Base-by-base conservation (phyloP, 306 rosid species). In the Sicyos edulis region DNA sequence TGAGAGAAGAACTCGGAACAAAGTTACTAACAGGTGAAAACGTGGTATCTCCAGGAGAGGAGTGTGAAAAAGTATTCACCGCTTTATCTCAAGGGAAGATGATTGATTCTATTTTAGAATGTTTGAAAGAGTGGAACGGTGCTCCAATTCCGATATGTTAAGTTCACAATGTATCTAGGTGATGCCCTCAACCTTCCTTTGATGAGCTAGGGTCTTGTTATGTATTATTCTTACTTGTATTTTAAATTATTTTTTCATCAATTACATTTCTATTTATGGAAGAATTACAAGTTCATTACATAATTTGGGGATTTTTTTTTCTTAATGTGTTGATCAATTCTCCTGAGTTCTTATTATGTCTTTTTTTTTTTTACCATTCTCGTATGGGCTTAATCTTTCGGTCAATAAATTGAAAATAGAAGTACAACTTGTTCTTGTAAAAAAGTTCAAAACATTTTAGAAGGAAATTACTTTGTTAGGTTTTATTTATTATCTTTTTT, bases 101-200 rank as follows among this genome's bases (percentile, higher is more conserved):
- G 29, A 26, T 26, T 26, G 29, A 26, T 26, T 26, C 29, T 26
- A 71, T 92, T 16, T 54, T 92, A 51, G 96, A 82, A 34, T 92
- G 98, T 71, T 85, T 88, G 47, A 79, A 73, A 1, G 95, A 83
- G 4, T 92, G 96, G 97, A 86, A 86, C 37, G 98, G 98, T 60
- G 86, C 86, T 15, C 98, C 98, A 66, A 86, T 92, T 79, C 95
- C 97, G 2, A 85, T 89, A 10, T 82, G 79, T 69, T 91, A 91
- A 21, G 21, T 53, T 53, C 8, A 14, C 10, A 2, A 6, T n/a
- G 7, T 16, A 20, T 53, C 57, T 7, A 53, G 0, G 7, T 0
- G 21, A n/a, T 53, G 21, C 57, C 57, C 4, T 8, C 57, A 15
- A 9, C 57, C 20, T n/a, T 53, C 4, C 22, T 0, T 0, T n/a